Conservation (phyloP, 495 filamentous ascomycete genomes). For the Penicillium desertorum region DNA sequence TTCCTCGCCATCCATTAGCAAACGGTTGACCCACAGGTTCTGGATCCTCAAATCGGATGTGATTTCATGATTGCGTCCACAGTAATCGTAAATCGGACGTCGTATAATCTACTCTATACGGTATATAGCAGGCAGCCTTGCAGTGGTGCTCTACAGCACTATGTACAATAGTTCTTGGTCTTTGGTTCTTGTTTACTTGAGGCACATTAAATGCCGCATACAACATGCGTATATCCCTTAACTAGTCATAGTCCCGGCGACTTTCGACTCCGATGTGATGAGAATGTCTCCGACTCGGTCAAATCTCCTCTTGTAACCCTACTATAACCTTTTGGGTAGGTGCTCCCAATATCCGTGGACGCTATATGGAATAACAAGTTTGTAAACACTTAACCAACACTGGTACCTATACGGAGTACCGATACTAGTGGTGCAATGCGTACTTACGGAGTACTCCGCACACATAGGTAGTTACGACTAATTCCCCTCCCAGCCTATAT, state of each 20-base stretch:
- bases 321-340: background rate
- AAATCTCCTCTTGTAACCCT: background rate
- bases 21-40: background rate
- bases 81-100: background rate
- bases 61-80: background rate
- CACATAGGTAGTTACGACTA: background rate
- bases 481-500: background rate
- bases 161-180: background rate
- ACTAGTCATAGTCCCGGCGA: background rate
- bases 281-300: background rate
- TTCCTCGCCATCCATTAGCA: background rate
- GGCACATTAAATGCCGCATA: constrained; percentile 2
- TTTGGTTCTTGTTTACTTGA: background rate
- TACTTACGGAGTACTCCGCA: background rate
- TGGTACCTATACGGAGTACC: background rate
- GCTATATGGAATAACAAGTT: background rate
- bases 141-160: background rate
- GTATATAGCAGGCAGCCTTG: background rate
- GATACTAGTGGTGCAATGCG: background rate
- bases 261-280: background rate
- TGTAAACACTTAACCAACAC: background rate
- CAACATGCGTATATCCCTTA: background rate
- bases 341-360: background rate
- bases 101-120: background rate
- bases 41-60: background rate